Evolutionary conservation across 306 rosid genomes (phyloP).

Genomic region (Cucumis sativus): Cucumber_9930_V3 NC_026660.2:1107501-1108000

Average conservation of each 20-base stretch:
- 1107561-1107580: conserved; percentile 41
- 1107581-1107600: conserved; percentile 41
- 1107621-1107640: conserved; percentile 74
- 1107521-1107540: conserved; percentile 71
- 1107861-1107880: conserved; percentile 32
- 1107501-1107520: conserved; percentile 31
- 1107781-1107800: conserved; percentile 67
- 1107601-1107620: conserved; percentile 72
- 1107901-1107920: neutral
- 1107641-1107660: conserved; percentile 69
- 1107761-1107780: conserved; percentile 69
- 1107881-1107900: neutral
- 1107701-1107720: conserved; percentile 77
- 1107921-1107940: neutral
- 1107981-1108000: neutral
- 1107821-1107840: conserved; percentile 56
- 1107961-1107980: neutral
- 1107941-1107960: neutral
- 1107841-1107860: conserved; percentile 74
- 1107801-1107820: conserved; percentile 69
- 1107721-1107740: conserved; percentile 78
- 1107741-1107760: conserved; percentile 45
- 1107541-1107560: conserved; percentile 52
- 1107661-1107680: conserved; percentile 93
- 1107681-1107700: conserved; percentile 70